phyloP scores from a whole-genome alignment of 108 stramenopile species.

The Nitzschia sp. region DNA sequence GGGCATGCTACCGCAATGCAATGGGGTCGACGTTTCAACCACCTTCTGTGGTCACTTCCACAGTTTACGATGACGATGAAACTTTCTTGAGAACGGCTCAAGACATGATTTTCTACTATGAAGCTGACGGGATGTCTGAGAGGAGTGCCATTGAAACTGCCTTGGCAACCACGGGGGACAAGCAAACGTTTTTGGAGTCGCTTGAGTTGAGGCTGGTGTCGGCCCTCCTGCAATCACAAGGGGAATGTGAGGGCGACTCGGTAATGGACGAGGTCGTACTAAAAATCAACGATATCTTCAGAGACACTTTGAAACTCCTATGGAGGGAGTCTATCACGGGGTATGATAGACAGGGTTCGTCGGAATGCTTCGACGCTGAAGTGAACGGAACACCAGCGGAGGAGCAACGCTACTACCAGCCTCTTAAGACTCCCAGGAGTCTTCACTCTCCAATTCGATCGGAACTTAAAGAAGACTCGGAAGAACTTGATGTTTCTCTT shows the following conservation, averaged over 20 bases:
- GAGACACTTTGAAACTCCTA: conserved; percentile 18
- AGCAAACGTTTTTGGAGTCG: conserved; percentile 34
- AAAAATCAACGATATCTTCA: conserved; percentile 21
- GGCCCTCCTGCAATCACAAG: conserved; percentile 1
- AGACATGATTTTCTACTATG: conserved; percentile 22
- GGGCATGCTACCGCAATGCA: background rate
- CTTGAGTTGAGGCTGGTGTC: conserved; percentile 17
- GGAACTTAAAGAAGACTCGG: background rate
- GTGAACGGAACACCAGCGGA: background rate
- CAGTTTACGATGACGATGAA: conserved; percentile 33
- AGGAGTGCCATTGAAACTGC: conserved; percentile 24
- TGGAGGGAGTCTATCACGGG: conserved; percentile 34
- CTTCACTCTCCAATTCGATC: conserved; percentile 19
- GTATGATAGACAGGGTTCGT: conserved; percentile 13
- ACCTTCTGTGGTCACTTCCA: conserved; percentile 30
- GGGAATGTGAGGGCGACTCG: background rate
- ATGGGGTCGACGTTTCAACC: conserved; percentile 2
- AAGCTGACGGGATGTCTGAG: conserved; percentile 23
- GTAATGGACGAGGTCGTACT: conserved; percentile 19
- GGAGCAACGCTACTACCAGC: background rate
- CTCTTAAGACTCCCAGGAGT: conserved; percentile 19
- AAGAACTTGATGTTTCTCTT: background rate
- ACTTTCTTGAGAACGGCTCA: conserved; percentile 22
- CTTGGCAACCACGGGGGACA: conserved; percentile 18
- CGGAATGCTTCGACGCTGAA: background rate